A percentile compares a stretch with the other conserved stretches of the same genome.
Evolutionary conservation across 139 green algal species (phyloP).

Genomic region (Gonium pectorale): DNA sequence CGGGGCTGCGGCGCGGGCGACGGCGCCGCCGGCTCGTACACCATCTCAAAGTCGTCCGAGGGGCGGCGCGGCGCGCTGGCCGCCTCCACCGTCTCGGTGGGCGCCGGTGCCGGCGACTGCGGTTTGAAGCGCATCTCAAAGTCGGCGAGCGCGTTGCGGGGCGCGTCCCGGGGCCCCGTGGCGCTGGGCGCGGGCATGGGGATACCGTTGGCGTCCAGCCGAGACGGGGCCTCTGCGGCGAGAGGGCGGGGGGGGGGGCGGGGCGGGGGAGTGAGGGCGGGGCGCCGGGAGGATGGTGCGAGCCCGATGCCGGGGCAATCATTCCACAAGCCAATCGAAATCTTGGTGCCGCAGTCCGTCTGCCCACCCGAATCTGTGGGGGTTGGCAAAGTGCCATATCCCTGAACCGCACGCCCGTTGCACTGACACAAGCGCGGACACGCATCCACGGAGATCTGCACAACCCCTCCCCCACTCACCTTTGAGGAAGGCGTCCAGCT

Average conservation of each 20-base stretch:
- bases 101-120: background rate
- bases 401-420: too few species aligned
- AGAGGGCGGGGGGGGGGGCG: too few species aligned
- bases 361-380: too few species aligned
- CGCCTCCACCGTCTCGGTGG: background rate
- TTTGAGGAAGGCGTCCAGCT: background rate
- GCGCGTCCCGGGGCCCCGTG: background rate
- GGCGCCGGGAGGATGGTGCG: too few species aligned
- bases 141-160: background rate
- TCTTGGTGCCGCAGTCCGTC: too few species aligned
- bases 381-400: too few species aligned
- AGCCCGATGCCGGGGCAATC: too few species aligned
- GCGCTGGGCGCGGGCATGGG: background rate
- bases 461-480: background rate
- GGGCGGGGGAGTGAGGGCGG: too few species aligned
- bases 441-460: too few species aligned
- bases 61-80: background rate
- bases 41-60: constrained; percentile 6
- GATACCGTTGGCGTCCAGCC: background rate
- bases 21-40: background rate
- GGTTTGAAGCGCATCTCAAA: constrained; percentile 15
- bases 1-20: background rate
- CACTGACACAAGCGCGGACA: too few species aligned
- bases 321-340: too few species aligned
- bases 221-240: too few species aligned